A percentile compares a stretch with the other conserved stretches of the same genome.
These are phyloP conservation scores for Chrysophaeum taylorii DNA, from an alignment of 352 stramenopile genomes.

Conservation along the genomic window DNA sequence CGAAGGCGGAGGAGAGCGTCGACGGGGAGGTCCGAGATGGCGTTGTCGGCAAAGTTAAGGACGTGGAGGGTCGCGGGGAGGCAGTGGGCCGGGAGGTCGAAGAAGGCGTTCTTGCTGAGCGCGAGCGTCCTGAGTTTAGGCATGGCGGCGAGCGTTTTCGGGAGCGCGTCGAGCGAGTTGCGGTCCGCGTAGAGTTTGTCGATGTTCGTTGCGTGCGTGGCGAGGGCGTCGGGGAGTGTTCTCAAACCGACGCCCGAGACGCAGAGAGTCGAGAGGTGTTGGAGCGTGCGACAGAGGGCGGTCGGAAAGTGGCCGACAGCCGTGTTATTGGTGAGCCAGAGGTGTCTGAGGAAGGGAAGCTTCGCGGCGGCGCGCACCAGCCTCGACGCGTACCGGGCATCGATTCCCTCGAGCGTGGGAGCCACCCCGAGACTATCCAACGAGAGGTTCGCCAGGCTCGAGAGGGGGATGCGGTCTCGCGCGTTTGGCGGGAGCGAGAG, in stretches of 20 bases:
- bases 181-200: not conserved
- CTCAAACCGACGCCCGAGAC: not conserved
- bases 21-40: not conserved
- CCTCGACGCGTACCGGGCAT: not conserved
- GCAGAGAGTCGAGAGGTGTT: not conserved
- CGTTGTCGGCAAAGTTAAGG: not conserved
- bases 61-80: not conserved
- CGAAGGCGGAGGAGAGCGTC: not conserved
- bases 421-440: too few species aligned
- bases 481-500: too few species aligned
- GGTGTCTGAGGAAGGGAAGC: not conserved
- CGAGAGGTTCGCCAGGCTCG: too few species aligned
- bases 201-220: not conserved
- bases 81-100: not conserved
- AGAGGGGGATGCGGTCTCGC: too few species aligned
- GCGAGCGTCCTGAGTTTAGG: not conserved
- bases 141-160: not conserved
- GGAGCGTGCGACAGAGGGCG: not conserved
- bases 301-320: not conserved
- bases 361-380: not conserved
- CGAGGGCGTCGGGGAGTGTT: not conserved
- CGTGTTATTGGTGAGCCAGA: slow-evolving; percentile 2
- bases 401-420: too few species aligned
- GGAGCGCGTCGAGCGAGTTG: not conserved
- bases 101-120: not conserved